Evolutionary conservation across 2,329 filamentous ascomycete species (phyloP), one percentile per base, ranked within the genome.

Genomic region (Nemania serpens): DNA sequence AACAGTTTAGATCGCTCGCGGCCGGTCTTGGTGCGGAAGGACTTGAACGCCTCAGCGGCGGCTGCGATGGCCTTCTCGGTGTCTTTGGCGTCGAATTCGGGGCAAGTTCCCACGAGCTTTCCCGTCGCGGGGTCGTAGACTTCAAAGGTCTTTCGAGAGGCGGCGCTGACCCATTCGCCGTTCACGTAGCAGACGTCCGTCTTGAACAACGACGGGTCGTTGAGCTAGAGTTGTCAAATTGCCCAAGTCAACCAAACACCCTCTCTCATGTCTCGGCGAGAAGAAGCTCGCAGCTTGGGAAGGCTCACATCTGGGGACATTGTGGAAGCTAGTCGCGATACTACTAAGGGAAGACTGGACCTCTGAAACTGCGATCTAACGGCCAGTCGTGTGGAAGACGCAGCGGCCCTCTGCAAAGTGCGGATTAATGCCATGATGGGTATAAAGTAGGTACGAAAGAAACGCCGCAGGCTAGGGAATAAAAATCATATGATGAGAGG

Each of bases 71-170:
- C 94, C 49, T 82, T 82, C 72, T 92, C 84, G 39, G 91, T 90
- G 74, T 99, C 95, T 68, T 85, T 80, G 64, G 82, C 81, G 69
- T 88, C 85, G 82, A 95, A 95, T 73, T 98, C 94, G 64, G 95
- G 92, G 73, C 89, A 89, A 22, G 86, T 91, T 59, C 91, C 93
- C 69, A 98, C 93, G 41, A 90, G 76, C 68, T 90, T 84, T 67
- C 91, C 91, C 10, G 91, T 91, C 2, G 92, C 88, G 9, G 95
- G 95, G 75, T 99, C 89, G 66, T 85, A 82, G 62, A 97, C 91
- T 74, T 95, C 88, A 76, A 98, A 99, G 47, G 92, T 97, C 84
- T 96, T 88, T 73, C 92, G 91, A 0, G 92, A 96, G 72, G 87
- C 86, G 69, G 94, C 91, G 69, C 84, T 83, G 64, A 96, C 85